phyloP scores from a whole-genome alignment of 2,329 filamentous ascomycete species.

The Clarireedia monteithiana region DNA sequence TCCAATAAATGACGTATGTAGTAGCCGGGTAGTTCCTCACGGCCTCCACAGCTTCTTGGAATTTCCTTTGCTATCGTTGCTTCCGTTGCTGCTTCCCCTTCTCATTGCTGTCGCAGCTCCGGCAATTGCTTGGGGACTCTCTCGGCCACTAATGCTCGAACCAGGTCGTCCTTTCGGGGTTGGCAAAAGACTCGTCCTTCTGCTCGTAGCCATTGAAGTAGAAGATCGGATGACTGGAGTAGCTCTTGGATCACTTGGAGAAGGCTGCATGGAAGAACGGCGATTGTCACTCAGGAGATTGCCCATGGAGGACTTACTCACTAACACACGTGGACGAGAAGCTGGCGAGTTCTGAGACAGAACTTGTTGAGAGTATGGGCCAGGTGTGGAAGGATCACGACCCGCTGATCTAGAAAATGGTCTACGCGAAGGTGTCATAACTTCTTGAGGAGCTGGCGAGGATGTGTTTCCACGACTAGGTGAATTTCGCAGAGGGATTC shows the following conservation, averaged over 20 bases:
- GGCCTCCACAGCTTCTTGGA: constrained; percentile 22
- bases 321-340: constrained; percentile 26
- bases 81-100: constrained; percentile 17
- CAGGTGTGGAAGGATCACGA: constrained; percentile 47
- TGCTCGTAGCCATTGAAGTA: constrained; percentile 46
- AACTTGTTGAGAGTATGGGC: constrained; percentile 39
- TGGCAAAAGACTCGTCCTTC: constrained; percentile 48
- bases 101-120: constrained; percentile 38
- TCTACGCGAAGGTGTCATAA: constrained; percentile 24
- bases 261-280: constrained; percentile 47
- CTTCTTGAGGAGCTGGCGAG: constrained; percentile 21
- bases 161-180: constrained; percentile 29
- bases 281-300: constrained; percentile 34
- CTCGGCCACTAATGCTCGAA: constrained; percentile 35
- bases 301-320: constrained; percentile 37
- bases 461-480: constrained; percentile 23
- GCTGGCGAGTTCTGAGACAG: constrained; percentile 36
- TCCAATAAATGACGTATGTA: not conserved
- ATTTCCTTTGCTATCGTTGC: constrained; percentile 21
- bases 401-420: constrained; percentile 36
- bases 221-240: constrained; percentile 33
- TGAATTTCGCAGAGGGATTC: constrained; percentile 27
- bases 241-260: constrained; percentile 28
- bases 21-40: not conserved
- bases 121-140: constrained; percentile 40